Evolutionary conservation across 768 basidiomycete species (phyloP).

Genomic region (Suillus subaureus): DNA sequence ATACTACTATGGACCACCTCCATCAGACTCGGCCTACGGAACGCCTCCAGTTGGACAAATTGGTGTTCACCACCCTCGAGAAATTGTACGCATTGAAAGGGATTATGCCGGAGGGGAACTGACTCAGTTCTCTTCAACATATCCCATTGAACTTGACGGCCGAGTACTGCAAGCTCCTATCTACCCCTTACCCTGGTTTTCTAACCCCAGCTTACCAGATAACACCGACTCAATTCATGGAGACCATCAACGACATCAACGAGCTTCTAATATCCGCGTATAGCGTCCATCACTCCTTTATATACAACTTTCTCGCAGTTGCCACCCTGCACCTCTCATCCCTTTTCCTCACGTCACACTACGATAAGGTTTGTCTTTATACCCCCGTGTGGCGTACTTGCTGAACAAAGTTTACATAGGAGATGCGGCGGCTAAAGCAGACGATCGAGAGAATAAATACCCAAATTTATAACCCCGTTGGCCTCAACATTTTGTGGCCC

Average conservation of each 20-base stretch:
- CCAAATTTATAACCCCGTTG: conserved; percentile 79
- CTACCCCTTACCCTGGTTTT: background rate
- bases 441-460: conserved; percentile 71
- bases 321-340: conserved; percentile 80
- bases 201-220: conserved; percentile 51
- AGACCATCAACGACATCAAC: conserved; percentile 91
- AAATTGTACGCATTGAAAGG: conserved; percentile 88
- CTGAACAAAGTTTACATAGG: conserved; percentile 46
- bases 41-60: conserved; percentile 82
- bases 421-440: conserved; percentile 68
- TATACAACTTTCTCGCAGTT: conserved; percentile 81
- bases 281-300: conserved; percentile 66
- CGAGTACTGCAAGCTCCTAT: conserved; percentile 56
- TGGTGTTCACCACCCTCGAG: conserved; percentile 87
- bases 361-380: conserved; percentile 62
- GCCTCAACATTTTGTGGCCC: conserved; percentile 88
- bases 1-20: conserved; percentile 84
- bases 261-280: conserved; percentile 85
- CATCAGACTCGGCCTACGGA: conserved; percentile 77
- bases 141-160: conserved; percentile 90
- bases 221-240: conserved; percentile 86
- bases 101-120: conserved; percentile 93
- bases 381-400: conserved; percentile 1
- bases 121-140: conserved; percentile 86
- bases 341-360: conserved; percentile 71